Evolutionary conservation across 495 filamentous ascomycete species (phyloP), one percentile per base, ranked within the genome.

Genomic region (Lophiotrema nucula): DNA sequence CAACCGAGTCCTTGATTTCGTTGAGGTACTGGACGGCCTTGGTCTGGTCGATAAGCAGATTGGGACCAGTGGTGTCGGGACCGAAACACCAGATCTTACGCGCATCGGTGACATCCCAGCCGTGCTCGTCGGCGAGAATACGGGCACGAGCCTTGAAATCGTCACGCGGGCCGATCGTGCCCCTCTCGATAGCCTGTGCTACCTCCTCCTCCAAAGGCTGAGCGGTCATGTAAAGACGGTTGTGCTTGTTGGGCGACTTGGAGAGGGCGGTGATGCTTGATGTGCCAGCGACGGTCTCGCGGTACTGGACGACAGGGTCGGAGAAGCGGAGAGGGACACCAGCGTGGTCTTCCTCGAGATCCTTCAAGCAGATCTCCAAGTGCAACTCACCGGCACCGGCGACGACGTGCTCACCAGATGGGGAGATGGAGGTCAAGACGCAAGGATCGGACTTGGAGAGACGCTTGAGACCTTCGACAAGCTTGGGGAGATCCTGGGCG

Each of bases 181-280:
- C 93, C 43, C 74, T 66, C 81, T 99, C 93, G 66, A 99, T 99
- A 69, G 86, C 88, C 67, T 83, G 84, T 58, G 88, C 80, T 48
- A 97, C 86, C 60, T 97, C 93, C 80, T 99, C 93, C 10, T 81
- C 84, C 38, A 99, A 78, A 56, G 93, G 95, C 76, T 89, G 73
- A 57, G 93, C 93, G 70, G 81, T 84, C 73, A 99, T 81, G 81
- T 97, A 99, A 16, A 99, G 83, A 86, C 93, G 90, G 80, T 99
- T 99, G 87, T 99, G 93, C 89, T 99, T 99, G 84, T 99, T 99
- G 76, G 93, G 93, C 11, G 93, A 99, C 83, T 99, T 99, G 70
- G 93, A 99, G 58, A 99, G 81, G 54, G 93, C 93, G 71, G 91
- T 96, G 64, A 97, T 97, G 80, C 84, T 88, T 47, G 92, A 96